phyloP scores from a whole-genome alignment of 2,329 filamentous ascomycete genomes.

The Exserohilum rostratum region DNA sequence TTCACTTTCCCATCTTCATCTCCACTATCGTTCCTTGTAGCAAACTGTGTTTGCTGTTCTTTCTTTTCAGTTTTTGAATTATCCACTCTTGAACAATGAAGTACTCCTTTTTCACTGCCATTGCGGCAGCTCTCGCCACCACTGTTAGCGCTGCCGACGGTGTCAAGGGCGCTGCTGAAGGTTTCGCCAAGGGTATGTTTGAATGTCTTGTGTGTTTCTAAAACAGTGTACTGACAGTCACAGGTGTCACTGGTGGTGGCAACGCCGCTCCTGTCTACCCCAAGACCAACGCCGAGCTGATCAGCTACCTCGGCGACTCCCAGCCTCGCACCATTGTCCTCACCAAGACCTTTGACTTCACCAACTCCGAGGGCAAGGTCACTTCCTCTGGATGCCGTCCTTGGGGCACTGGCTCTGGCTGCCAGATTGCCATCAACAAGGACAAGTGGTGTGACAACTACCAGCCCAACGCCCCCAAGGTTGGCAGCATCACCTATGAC shows the following conservation, averaged over 20 bases:
- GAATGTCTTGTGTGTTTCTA: fast-evolving
- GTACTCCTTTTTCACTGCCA: conserved; percentile 25
- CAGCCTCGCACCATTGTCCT: conserved; percentile 64
- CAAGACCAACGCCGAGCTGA: conserved; percentile 56
- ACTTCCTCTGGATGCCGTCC: conserved; percentile 64
- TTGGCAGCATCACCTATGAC: conserved; percentile 55
- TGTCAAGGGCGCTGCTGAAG: conserved; percentile 34
- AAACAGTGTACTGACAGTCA: neutral
- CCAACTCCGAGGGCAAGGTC: conserved; percentile 59
- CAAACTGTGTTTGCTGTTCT: conserved; percentile 31
- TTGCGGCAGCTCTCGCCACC: conserved; percentile 25
- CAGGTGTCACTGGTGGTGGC: conserved; percentile 33
- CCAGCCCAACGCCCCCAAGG: conserved; percentile 57
- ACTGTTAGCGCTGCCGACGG: conserved; percentile 29
- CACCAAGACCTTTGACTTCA: conserved; percentile 62
- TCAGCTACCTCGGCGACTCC: conserved; percentile 63
- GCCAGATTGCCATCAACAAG: conserved; percentile 66
- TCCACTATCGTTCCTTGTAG: conserved; percentile 5
- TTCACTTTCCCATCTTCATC: conserved; percentile 17
- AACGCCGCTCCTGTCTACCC: conserved; percentile 31
- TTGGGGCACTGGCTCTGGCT: conserved; percentile 56
- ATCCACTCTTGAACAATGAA: conserved; percentile 21
- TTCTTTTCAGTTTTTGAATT: conserved; percentile 19
- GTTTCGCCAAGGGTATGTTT: conserved; percentile 32
- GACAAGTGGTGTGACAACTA: conserved; percentile 64